These are phyloP conservation scores for Stachybotrys elegans DNA, from an alignment of 2,329 filamentous ascomycete species.

Conservation along the genomic window DNA sequence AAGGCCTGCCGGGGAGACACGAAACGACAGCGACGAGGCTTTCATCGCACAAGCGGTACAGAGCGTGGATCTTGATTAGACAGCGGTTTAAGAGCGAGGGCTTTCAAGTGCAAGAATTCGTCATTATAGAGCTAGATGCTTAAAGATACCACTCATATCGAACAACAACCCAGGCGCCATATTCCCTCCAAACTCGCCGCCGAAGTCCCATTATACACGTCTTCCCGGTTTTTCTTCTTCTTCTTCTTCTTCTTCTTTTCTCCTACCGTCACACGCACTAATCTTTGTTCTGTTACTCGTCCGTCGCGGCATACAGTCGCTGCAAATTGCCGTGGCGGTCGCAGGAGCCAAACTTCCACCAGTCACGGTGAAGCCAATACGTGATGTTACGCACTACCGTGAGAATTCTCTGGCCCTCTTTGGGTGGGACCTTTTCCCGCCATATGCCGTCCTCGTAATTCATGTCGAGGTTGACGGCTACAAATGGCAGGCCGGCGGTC, in stretches of 20 bases:
- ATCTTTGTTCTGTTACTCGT: too few relatives aligned
- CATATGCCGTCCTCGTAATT: not conserved
- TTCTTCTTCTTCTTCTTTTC: too few relatives aligned
- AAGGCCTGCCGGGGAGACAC: constrained; percentile 5
- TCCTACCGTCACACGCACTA: too few relatives aligned
- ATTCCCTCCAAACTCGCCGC: too few relatives aligned
- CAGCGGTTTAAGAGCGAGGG: not conserved
- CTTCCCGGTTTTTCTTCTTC: too few relatives aligned
- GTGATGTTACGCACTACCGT: not conserved
- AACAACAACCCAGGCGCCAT: too few relatives aligned
- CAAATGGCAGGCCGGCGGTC: not conserved
- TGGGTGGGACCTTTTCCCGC: not conserved
- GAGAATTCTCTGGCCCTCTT: not conserved
- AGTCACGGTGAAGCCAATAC: not conserved
- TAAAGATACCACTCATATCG: not conserved
- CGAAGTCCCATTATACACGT: too few relatives aligned
- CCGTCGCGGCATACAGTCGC: not conserved
- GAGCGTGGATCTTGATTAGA: constrained; percentile 19
- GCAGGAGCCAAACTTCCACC: not conserved
- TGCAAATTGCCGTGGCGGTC: not conserved
- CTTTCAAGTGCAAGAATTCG: not conserved
- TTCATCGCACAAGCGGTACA: constrained; percentile 17
- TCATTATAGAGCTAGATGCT: not conserved
- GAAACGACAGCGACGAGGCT: constrained; percentile 10
- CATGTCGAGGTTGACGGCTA: not conserved